A percentile compares a stretch with the other conserved stretches of the same genome.
Evolutionary conservation across 2,329 filamentous ascomycete species (phyloP).

Genomic region (Ophiostoma ips): DNA sequence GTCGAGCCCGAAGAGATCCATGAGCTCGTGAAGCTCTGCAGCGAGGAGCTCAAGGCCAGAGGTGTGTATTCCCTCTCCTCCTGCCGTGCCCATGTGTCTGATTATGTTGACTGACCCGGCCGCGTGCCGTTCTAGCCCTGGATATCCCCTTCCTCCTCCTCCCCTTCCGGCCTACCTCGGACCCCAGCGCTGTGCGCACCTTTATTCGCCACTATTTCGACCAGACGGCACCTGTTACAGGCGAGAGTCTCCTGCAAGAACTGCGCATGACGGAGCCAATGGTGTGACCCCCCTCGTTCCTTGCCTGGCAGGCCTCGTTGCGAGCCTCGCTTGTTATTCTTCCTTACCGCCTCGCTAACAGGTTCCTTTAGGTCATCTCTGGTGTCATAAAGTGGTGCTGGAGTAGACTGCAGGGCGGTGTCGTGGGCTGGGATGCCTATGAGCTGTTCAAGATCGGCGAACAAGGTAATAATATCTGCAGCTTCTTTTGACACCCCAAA

Average conservation of each 20-base stretch:
- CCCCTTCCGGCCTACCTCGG: slow-evolving; percentile 84
- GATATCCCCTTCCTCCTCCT: slow-evolving; percentile 86
- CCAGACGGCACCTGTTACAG: slow-evolving; percentile 46
- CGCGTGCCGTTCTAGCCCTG: slow-evolving; percentile 45
- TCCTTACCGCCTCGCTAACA: background rate
- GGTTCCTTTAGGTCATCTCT: slow-evolving; percentile 57
- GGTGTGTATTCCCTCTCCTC: slow-evolving; percentile 48
- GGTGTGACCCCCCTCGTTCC: slow-evolving; percentile 35
- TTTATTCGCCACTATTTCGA: slow-evolving; percentile 92
- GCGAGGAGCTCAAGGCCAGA: slow-evolving; percentile 83
- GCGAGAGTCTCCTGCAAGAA: slow-evolving; percentile 66
- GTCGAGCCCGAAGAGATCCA: slow-evolving; percentile 85
- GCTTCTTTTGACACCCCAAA: too few relatives aligned
- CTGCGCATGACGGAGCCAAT: slow-evolving; percentile 86
- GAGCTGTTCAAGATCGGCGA: slow-evolving; percentile 93
- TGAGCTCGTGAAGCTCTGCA: slow-evolving; percentile 73
- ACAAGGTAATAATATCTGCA: slow-evolving; percentile 51
- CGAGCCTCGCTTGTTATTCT: too few relatives aligned
- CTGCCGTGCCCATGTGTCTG: slow-evolving; percentile 2
- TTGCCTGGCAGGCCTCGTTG: too few relatives aligned
- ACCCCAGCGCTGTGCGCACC: slow-evolving; percentile 79
- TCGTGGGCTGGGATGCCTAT: slow-evolving; percentile 95
- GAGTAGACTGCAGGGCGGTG: slow-evolving; percentile 78
- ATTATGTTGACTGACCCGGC: background rate
- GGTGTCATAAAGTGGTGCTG: slow-evolving; percentile 98